Percentiles rank a stretch among this genome's conserved stretches.
These are phyloP conservation scores for Rubroshorea leprosula DNA, from an alignment of 345 rosid species.

Conservation along the genomic window DNA sequence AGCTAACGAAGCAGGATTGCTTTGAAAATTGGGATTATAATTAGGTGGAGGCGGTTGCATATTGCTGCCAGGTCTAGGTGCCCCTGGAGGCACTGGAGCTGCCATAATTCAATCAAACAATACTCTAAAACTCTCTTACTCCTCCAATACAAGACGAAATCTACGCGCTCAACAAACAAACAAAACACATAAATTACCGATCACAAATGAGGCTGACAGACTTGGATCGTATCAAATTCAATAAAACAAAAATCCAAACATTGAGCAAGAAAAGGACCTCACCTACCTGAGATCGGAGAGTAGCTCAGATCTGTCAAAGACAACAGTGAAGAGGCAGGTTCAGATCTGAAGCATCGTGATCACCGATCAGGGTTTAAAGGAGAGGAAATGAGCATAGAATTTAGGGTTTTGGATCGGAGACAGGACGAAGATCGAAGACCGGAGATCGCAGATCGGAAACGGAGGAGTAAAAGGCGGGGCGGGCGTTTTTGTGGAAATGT, in stretches of 20 bases:
- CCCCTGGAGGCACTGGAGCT: constrained; percentile 90
- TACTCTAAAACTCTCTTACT: constrained; percentile 10
- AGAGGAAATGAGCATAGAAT: no score
- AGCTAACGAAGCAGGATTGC: constrained; percentile 35
- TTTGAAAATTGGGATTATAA: constrained; percentile 42
- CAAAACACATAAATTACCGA: neutral
- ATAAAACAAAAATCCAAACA: no score
- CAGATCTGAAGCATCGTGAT: constrained; percentile 1
- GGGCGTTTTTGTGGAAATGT: no score
- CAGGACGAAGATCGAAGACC: no score
- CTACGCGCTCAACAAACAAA: constrained; percentile 2
- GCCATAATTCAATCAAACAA: constrained; percentile 44
- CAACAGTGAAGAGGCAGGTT: neutral
- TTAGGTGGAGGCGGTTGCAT: constrained; percentile 40
- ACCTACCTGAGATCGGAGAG: constrained; percentile 13
- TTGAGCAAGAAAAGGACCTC: no score
- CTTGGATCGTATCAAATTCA: neutral
- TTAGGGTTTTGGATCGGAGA: no score
- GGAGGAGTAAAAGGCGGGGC: neutral
- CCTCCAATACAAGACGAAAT: constrained; percentile 7
- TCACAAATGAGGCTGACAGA: neutral
- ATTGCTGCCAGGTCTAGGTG: constrained; percentile 54
- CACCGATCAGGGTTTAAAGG: constrained; percentile 12
- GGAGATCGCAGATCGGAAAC: neutral
- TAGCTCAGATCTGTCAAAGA: constrained; percentile 6